phyloP scores from a whole-genome alignment of 164 flowering plant genomes.

The grape (Vitis vinifera) region DNA sequence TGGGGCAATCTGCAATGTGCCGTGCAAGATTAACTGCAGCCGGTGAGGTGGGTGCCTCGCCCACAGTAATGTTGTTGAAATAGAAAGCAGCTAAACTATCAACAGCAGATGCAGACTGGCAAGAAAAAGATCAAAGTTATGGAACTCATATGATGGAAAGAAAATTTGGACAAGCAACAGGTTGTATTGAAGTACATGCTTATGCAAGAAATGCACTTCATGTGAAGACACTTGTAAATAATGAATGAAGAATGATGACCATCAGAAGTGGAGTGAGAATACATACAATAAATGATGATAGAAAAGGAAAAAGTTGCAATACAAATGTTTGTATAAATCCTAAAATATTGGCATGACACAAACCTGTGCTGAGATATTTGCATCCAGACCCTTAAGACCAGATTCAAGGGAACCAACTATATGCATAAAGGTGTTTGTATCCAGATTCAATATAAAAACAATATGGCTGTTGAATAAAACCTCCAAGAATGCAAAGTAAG shows the following conservation, averaged over 20 bases:
- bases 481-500: slow-evolving; percentile 93
- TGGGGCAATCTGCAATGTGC: slow-evolving; percentile 84
- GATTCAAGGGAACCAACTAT: slow-evolving; percentile 95
- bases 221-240: not conserved
- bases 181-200: not conserved
- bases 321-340: not conserved
- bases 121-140: slow-evolving; percentile 6
- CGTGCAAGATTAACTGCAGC: slow-evolving; percentile 75
- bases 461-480: slow-evolving; percentile 83
- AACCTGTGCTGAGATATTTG: slow-evolving; percentile 92
- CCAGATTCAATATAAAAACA: slow-evolving; percentile 66
- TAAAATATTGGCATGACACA: slow-evolving; percentile 1
- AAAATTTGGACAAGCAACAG: not conserved
- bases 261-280: not conserved
- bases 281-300: too few relatives aligned
- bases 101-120: slow-evolving; percentile 91
- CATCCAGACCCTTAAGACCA: slow-evolving; percentile 86
- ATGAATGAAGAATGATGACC: not conserved
- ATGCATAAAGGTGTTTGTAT: slow-evolving; percentile 80
- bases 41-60: slow-evolving; percentile 76
- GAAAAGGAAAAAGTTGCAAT: too few relatives aligned
- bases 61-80: slow-evolving; percentile 88
- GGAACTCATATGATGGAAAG: not conserved
- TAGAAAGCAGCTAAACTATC: slow-evolving; percentile 89
- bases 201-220: not conserved